A percentile compares a stretch with the other conserved stretches of the same genome.
Conservation (phyloP, 1,139 yeast species). For the Sugiyamaella sp. region DNA sequence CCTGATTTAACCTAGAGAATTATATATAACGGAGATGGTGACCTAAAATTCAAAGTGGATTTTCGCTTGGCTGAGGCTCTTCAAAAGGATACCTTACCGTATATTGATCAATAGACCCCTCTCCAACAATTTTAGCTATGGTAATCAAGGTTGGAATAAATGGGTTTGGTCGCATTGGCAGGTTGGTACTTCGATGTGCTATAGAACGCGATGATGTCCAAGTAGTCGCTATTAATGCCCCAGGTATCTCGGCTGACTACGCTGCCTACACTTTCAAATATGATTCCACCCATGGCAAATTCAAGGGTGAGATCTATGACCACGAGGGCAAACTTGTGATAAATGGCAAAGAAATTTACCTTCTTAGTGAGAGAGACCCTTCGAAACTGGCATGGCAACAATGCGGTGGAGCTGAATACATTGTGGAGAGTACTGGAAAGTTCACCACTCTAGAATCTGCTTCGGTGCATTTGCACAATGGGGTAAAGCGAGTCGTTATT, state of each 20-base stretch:
- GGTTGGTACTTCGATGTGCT: constrained; percentile 78
- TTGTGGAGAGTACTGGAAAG: constrained; percentile 86
- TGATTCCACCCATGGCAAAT: constrained; percentile 83
- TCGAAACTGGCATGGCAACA: constrained; percentile 75
- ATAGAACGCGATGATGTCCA: constrained; percentile 65
- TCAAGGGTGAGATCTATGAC: constrained; percentile 64
- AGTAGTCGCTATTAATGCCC: constrained; percentile 81
- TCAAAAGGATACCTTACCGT: too few species aligned
- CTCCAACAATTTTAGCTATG: too few species aligned
- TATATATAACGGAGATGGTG: not conserved
- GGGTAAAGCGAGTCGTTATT: constrained; percentile 86
- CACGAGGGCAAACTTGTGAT: constrained; percentile 60
- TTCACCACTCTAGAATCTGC: constrained; percentile 80
- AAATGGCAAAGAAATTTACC: constrained; percentile 66
- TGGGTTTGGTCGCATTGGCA: constrained; percentile 89
- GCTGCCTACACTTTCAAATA: constrained; percentile 87
- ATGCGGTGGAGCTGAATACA: constrained; percentile 69
- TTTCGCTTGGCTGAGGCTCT: too few species aligned
- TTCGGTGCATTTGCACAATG: constrained; percentile 76
- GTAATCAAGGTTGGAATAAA: constrained; percentile 66
- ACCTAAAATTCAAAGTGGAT: not conserved
- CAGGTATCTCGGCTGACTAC: constrained; percentile 78
- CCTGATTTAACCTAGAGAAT: not conserved
- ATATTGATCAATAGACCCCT: too few species aligned
- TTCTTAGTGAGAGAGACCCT: constrained; percentile 79